phyloP scores from a whole-genome alignment of 305 asterid genomes.

The Plantago lanceolata region DNA sequence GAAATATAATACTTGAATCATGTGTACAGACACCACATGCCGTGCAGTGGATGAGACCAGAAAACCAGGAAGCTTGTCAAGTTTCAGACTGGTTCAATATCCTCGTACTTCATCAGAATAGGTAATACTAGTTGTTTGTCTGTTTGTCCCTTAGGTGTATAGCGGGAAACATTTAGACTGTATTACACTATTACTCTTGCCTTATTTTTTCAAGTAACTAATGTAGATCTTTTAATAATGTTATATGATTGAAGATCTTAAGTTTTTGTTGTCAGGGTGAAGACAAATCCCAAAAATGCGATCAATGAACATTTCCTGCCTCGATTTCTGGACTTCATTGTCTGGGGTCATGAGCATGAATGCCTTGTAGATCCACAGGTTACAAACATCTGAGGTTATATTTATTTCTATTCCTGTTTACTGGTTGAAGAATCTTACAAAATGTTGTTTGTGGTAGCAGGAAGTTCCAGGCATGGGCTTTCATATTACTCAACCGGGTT shows the following conservation, averaged over 20 bases:
- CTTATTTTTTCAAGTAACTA: background rate
- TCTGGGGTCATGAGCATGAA: conserved; percentile 99
- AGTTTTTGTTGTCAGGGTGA: conserved; percentile 56
- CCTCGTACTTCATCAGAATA: conserved; percentile 88
- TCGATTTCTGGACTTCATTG: conserved; percentile 86
- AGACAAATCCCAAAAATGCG: conserved; percentile 95
- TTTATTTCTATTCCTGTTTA: conserved; percentile 19
- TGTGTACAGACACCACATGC: conserved; percentile 88
- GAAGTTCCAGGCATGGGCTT: conserved; percentile 99
- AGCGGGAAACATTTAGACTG: conserved; percentile 7
- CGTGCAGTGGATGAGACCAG: conserved; percentile 99
- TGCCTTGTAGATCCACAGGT: conserved; percentile 99
- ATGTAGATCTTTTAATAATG: conserved; percentile 3
- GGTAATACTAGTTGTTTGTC: conserved; percentile 33
- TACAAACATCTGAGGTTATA: conserved; percentile 14
- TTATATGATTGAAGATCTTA: conserved; percentile 15
- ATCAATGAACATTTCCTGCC: conserved; percentile 96
- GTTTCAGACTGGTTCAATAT: conserved; percentile 97
- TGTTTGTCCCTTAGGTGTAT: conserved; percentile 24
- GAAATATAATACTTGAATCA: conserved; percentile 18
- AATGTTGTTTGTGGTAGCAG: conserved; percentile 39
- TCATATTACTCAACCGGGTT: conserved; percentile 98
- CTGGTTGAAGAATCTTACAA: conserved; percentile 26
- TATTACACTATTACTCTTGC: conserved; percentile 17
- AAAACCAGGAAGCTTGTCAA: conserved; percentile 69